A percentile compares a stretch with the other conserved stretches of the same genome.
These are phyloP conservation scores for Xerocomellus chrysenteron DNA, from an alignment of 768 basidiomycete species.

Conservation along the genomic window DNA sequence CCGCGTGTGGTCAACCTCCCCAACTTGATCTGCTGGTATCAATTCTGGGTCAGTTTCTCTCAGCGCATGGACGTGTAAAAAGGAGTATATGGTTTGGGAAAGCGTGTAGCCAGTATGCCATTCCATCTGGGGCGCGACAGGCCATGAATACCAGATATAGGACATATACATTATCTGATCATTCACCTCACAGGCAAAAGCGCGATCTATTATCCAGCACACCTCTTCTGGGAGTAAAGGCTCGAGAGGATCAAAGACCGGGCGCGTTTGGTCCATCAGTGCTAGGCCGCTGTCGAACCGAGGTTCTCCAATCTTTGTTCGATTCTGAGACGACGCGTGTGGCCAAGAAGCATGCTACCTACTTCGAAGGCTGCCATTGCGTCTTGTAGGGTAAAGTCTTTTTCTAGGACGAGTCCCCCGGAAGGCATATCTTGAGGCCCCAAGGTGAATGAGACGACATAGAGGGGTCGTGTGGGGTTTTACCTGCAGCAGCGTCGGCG, in stretches of 20 bases:
- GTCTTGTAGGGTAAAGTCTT: conserved; percentile 74
- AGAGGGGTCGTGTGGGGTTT: background rate
- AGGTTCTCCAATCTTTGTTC: conserved; percentile 83
- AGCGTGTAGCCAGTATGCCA: conserved; percentile 86
- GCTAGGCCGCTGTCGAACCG: conserved; percentile 82
- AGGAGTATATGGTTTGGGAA: conserved; percentile 83
- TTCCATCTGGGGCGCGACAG: conserved; percentile 57
- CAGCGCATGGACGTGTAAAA: conserved; percentile 69
- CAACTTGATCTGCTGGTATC: conserved; percentile 27
- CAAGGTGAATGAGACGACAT: conserved; percentile 11
- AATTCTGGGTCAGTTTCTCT: conserved; percentile 59
- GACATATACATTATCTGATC: conserved; percentile 15
- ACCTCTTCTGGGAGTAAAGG: conserved; percentile 75
- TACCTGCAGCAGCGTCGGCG: conserved; percentile 60
- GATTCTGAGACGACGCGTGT: conserved; percentile 12
- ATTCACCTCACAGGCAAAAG: conserved; percentile 75
- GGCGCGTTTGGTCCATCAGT: conserved; percentile 38
- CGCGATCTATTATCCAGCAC: conserved; percentile 84
- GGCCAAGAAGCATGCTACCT: conserved; percentile 17
- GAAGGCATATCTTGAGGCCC: conserved; percentile 56
- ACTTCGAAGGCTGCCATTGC: conserved; percentile 96
- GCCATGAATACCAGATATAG: conserved; percentile 14
- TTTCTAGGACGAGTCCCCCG: conserved; percentile 62
- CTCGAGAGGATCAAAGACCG: conserved; percentile 60
- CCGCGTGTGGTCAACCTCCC: conserved; percentile 41